Base-by-base conservation (phyloP, 192 early-diverging fungal species). In the Gamsiella multidivaricata region DNA sequence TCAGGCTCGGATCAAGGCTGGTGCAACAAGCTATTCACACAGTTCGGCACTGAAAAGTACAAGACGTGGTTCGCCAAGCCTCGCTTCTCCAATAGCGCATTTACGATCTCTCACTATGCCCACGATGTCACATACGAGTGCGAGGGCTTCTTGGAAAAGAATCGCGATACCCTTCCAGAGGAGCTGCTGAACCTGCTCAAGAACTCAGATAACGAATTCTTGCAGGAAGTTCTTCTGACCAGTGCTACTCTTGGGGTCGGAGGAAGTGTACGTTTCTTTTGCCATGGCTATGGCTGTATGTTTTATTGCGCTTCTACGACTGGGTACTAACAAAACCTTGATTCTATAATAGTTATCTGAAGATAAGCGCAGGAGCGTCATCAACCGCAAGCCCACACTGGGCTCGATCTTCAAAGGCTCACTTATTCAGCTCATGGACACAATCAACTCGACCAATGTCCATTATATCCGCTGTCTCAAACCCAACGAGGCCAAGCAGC, bases 401-500 rank as follows among this genome's bases (percentile, higher is more conserved):
- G 97, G 97, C n/a, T 90, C 96, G 12, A 96, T 97, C 41, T 99
- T 99, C 88, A 97, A 97, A 81, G 79, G 82, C 36, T 97, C 96
- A 17, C 84, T 99, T 56, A 93, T 96, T 23, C 90, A 88, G 60
- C 86, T 99, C 23, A 98, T 99, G 97, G 94, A 93, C 43, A 99
- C 96, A 7, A 94, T 99, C 69, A 90, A 92, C 59, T 84, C 87
- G 20, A 99, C 97, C 52, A 92, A 98, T 61, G 92, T 92, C 51
- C 94, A 96, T 78, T 99, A 99, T 73, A 99, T 99, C 64, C 94
- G 97, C 62, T 99, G 97, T 87, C 96, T 99, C 83, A 99, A 99
- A 84, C 96, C 97, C 22, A 99, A 99, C 83, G 95, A 95, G 66
- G 91, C 89, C 51, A 99, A 99, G 80, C 84, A 85, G 3, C 90